Percentiles rank a stretch among this genome's conserved stretches.
These are phyloP conservation scores for Huntiella moniliformis DNA, from an alignment of 2,329 filamentous ascomycete genomes.

Conservation along the genomic window DNA sequence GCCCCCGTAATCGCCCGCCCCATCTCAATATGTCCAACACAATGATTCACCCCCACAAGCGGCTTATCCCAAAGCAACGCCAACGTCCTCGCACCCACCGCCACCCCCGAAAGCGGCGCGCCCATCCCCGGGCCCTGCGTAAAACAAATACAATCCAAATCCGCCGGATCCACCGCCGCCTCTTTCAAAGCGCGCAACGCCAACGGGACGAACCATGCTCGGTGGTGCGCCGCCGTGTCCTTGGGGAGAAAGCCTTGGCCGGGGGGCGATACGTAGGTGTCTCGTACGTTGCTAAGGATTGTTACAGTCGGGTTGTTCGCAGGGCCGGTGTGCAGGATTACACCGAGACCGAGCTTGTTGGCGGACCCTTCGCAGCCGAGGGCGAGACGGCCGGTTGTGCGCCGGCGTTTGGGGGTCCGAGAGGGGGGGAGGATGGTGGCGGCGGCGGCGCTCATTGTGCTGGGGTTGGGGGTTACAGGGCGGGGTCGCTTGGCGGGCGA, in stretches of 20 bases:
- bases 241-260: conserved; percentile 92
- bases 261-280: conserved; percentile 82
- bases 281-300: conserved; percentile 81
- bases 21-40: conserved; percentile 98
- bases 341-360: conserved; percentile 90
- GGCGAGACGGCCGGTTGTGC: conserved; percentile 26
- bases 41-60: conserved; percentile 94
- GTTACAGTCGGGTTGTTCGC: conserved; percentile 30
- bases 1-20: conserved; percentile 82
- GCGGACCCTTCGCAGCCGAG: conserved; percentile 70
- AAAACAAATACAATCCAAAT: conserved; percentile 87
- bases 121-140: conserved; percentile 95
- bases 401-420: conserved; percentile 1
- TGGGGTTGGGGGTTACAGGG: too few relatives aligned
- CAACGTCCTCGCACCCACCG: conserved; percentile 66
- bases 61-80: conserved; percentile 69
- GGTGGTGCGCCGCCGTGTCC: conserved; percentile 86
- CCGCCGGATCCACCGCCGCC: conserved; percentile 39
- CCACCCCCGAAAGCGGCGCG: conserved; percentile 71
- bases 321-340: conserved; percentile 57
- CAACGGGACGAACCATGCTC: conserved; percentile 64
- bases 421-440: not conserved
- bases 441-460: not conserved
- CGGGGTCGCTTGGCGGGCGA: too few relatives aligned
- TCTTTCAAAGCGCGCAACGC: conserved; percentile 60